These are phyloP conservation scores for Aegilops umbellulata DNA, from an alignment of 176 grass and related monocot genomes.

Conservation along the genomic window DNA sequence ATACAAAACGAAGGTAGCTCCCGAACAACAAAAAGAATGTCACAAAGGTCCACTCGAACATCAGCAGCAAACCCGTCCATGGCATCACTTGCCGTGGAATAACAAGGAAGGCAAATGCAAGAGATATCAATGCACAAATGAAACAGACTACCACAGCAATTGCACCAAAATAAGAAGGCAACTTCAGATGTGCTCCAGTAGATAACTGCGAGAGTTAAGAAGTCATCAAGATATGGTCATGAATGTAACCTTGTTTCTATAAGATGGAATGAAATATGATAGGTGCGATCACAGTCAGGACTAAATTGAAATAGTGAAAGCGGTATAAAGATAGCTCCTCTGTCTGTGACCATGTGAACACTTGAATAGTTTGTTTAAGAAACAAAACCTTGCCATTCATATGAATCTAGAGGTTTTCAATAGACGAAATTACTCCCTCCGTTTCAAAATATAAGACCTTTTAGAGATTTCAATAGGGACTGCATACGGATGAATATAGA, in stretches of 20 bases:
- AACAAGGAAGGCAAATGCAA: conserved; percentile 59
- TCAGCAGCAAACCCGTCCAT: conserved; percentile 82
- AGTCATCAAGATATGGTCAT: conserved; percentile 16
- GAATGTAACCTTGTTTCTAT: neutral
- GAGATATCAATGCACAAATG: conserved; percentile 46
- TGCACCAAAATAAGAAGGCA: conserved; percentile 67
- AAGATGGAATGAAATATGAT: neutral
- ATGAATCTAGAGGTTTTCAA: neutral
- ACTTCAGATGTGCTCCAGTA: conserved; percentile 45
- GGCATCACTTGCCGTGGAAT: conserved; percentile 89
- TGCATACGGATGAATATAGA: no score
- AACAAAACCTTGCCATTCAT: neutral
- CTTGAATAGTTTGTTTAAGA: neutral
- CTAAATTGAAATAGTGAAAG: conserved; percentile 19
- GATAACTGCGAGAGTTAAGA: conserved; percentile 45
- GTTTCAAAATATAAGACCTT: no score
- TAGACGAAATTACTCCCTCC: neutral
- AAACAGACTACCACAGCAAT: conserved; percentile 57
- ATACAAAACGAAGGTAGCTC: conserved; percentile 61
- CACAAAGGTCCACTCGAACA: conserved; percentile 76
- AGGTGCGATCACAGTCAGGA: neutral
- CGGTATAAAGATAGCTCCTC: neutral
- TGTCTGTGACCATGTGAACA: neutral
- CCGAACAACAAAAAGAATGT: conserved; percentile 67
- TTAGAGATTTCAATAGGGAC: no score